Evolutionary conservation across 2,329 filamentous ascomycete genomes (phyloP).

Genomic region (Teratosphaeriaceae sp.): DNA sequence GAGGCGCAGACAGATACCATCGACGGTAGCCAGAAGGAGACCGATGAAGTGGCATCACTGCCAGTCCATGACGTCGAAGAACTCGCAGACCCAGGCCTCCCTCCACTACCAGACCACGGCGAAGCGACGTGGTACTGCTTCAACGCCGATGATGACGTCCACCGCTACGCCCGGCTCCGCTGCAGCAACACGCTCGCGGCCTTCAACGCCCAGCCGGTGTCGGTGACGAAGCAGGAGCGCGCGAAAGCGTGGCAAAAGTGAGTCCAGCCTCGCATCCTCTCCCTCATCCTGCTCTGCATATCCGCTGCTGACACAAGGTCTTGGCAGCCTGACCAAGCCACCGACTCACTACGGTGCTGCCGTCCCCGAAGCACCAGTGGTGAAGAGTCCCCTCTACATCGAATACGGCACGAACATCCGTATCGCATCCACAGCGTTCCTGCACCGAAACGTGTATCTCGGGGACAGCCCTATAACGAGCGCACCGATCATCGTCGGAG

Average conservation of each 20-base stretch:
- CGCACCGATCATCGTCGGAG: slow-evolving; percentile 6
- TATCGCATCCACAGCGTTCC: slow-evolving; percentile 9
- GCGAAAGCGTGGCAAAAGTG: slow-evolving; percentile 10
- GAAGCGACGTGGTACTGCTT: slow-evolving; percentile 3
- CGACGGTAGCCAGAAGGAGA: too few relatives aligned
- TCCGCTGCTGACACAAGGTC: neutral
- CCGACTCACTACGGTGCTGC: neutral
- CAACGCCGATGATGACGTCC: slow-evolving; percentile 5
- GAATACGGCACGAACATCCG: slow-evolving; percentile 15
- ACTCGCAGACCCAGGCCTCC: too few relatives aligned
- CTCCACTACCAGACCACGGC: too few relatives aligned
- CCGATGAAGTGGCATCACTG: too few relatives aligned
- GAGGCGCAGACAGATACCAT: too few relatives aligned
- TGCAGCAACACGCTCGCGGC: slow-evolving; percentile 1
- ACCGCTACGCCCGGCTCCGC: slow-evolving; percentile 8
- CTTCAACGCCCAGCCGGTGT: slow-evolving; percentile 8
- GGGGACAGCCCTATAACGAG: slow-evolving; percentile 5
- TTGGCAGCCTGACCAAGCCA: slow-evolving; percentile 2
- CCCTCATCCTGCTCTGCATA: too few relatives aligned
- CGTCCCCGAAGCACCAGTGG: slow-evolving; percentile 4
- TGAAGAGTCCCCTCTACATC: slow-evolving; percentile 11
- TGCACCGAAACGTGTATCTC: slow-evolving; percentile 12
- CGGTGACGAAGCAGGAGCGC: slow-evolving; percentile 4
- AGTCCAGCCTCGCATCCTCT: neutral
- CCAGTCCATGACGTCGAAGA: too few relatives aligned